These are phyloP conservation scores for Rhodotorula graminis DNA, from an alignment of 768 basidiomycete species.

Conservation along the genomic window DNA sequence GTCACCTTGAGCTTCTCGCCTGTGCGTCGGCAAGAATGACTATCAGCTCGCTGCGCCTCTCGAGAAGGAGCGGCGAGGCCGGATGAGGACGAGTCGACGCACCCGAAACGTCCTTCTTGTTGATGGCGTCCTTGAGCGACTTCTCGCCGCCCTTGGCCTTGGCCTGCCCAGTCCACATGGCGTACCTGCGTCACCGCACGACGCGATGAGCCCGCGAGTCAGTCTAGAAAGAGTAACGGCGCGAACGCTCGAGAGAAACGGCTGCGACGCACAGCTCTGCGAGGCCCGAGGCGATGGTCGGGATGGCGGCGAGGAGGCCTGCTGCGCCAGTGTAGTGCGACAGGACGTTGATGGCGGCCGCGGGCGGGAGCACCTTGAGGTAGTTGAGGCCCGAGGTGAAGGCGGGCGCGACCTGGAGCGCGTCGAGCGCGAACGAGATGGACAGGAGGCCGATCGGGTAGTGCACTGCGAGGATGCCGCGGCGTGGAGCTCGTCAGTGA, in stretches of 20 bases:
- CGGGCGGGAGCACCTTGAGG: constrained; percentile 41
- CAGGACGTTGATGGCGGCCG: constrained; percentile 40
- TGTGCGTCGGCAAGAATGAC: neutral
- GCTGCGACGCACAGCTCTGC: constrained; percentile 38
- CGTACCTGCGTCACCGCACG: constrained; percentile 26
- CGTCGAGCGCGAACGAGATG: constrained; percentile 41
- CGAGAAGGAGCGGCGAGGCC: too few relatives aligned
- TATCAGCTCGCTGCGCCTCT: neutral
- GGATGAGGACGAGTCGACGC: neutral
- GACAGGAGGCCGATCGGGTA: constrained; percentile 42
- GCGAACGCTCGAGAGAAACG: neutral
- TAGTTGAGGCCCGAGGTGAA: constrained; percentile 35
- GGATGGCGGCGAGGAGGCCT: constrained; percentile 43
- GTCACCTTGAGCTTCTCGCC: constrained; percentile 45
- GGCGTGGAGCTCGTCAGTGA: neutral
- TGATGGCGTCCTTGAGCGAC: constrained; percentile 17
- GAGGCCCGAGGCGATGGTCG: constrained; percentile 45
- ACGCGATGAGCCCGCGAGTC: neutral
- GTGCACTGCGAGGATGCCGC: constrained; percentile 16
- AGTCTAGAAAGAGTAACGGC: too few relatives aligned
- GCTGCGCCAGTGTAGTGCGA: constrained; percentile 45
- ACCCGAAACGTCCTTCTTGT: constrained; percentile 36
- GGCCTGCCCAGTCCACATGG: constrained; percentile 43
- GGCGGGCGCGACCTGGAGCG: constrained; percentile 41
- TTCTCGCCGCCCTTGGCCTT: constrained; percentile 37